Base-by-base conservation (phyloP, 768 basidiomycete genomes). In the Crepidotus variabilis region DNA sequence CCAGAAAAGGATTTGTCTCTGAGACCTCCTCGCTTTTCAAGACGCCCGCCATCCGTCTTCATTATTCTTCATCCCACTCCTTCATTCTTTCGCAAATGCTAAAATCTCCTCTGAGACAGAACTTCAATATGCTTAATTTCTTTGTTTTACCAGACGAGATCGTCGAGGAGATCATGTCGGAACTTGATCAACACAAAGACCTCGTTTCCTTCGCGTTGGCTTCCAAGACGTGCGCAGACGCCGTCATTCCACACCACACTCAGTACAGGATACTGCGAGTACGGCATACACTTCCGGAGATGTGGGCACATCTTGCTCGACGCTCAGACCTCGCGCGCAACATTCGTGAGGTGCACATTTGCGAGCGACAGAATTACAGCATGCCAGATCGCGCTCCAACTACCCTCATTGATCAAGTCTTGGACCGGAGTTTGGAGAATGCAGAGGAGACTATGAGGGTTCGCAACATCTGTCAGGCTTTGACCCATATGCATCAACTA, bases 251-350 rank as follows among this genome's bases (percentile, higher is more conserved):
- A 24, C 62, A 71, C n/a, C 80, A 82, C 54, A 78, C 71, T 20
- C 72, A 81, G 58, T 81, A 82, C 65, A 76, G 81, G 50, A 68
- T 76, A 52, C 67, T 82, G 57, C 76, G 77, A 24, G 68, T 77
- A n/a, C 71, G 77, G 7, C 69, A 74, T 32, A 66, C 72, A 1
- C 62, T 69, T 47, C 74, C 76, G 13, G 64, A 67, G 18, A 66
- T 81, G 60, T 82, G 80, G 79, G 75, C 75, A 0, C 80, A 81
- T 61, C 74, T 82, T n/a, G 77, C 78, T 16, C 68, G 69, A 48
- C 74, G 79, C 22, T 67, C 74, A n/a, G 79, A 81, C 63, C 71
- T 81, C 6, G 68, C 79, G 45, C 70, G 78, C 43, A 77, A 77
- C 57, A 70, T 82, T 46, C 73, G 76, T 7, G 75, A 77, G 54